These are phyloP conservation scores for Bondarzewia mesenterica DNA, from an alignment of 1,284 basidiomycete species.

Conservation along the genomic window DNA sequence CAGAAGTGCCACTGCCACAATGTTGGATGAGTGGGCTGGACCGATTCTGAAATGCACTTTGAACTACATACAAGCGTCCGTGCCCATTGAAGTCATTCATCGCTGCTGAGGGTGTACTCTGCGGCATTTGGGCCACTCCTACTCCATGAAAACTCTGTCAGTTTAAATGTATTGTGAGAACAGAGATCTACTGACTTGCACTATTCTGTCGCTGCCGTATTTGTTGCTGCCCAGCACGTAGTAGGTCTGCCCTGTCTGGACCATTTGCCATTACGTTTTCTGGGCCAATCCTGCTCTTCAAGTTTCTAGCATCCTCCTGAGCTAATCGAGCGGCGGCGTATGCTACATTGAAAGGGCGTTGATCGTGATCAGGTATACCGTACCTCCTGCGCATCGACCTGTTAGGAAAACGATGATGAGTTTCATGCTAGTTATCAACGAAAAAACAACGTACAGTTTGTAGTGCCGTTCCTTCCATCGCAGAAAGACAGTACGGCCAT, in stretches of 20 bases:
- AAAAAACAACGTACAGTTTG: conserved; percentile 16
- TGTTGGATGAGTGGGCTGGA: too few species aligned
- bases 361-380: conserved; percentile 74
- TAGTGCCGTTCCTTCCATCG: conserved; percentile 15
- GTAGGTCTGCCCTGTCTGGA: background rate
- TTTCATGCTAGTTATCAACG: too few species aligned
- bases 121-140: too few species aligned
- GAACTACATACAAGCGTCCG: too few species aligned
- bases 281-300: conserved; percentile 1
- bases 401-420: conserved; percentile 1
- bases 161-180: too few species aligned
- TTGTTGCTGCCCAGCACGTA: background rate
- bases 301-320: conserved; percentile 32
- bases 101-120: too few species aligned
- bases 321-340: conserved; percentile 57
- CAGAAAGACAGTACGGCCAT: conserved; percentile 29
- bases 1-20: too few species aligned
- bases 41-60: too few species aligned
- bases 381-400: conserved; percentile 60
- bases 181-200: background rate
- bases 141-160: too few species aligned
- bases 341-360: conserved; percentile 76
- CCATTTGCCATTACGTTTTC: too few species aligned
- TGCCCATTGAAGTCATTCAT: too few species aligned
- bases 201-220: background rate